phyloP scores from a whole-genome alignment of 2,329 filamentous ascomycete genomes.

The Xylariaceae sp. region DNA sequence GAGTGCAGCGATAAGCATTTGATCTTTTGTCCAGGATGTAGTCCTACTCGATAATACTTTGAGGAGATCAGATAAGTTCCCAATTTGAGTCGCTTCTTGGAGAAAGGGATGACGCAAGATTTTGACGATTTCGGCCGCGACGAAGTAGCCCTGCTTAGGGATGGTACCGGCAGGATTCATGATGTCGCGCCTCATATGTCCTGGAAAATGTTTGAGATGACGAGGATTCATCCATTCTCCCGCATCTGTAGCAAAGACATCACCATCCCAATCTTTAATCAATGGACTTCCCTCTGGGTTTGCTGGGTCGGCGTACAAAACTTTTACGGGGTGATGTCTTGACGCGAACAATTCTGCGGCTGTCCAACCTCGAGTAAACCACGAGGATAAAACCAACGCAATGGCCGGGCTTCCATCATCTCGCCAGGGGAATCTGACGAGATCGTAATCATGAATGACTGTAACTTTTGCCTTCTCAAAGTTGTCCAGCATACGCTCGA shows the following conservation, averaged over 20 bases:
- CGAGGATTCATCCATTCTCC: conserved; percentile 5
- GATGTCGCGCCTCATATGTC: not conserved
- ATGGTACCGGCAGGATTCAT: not conserved
- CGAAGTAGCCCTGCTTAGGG: conserved; percentile 7
- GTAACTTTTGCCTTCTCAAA: conserved; percentile 12
- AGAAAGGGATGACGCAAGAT: conserved; percentile 5
- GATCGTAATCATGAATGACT: conserved; percentile 7
- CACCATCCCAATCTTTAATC: conserved; percentile 5
- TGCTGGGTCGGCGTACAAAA: conserved; percentile 4
- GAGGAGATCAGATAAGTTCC: not conserved
- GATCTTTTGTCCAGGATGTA: conserved; percentile 12
- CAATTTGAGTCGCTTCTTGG: not conserved
- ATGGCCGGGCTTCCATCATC: conserved; percentile 11
- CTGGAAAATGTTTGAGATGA: not conserved
- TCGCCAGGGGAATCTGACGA: not conserved
- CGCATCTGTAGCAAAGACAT: conserved; percentile 6
- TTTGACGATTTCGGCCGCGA: not conserved
- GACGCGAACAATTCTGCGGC: conserved; percentile 12
- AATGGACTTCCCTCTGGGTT: conserved; percentile 4
- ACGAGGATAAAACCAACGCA: conserved; percentile 9
- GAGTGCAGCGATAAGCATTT: conserved; percentile 9
- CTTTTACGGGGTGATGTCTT: conserved; percentile 10
- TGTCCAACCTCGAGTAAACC: conserved; percentile 14
- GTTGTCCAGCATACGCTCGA: conserved; percentile 9
- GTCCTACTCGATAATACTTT: not conserved